Conservation (phyloP, 805 yeast genomes). For the Wickerhamiella hasegawae region DNA sequence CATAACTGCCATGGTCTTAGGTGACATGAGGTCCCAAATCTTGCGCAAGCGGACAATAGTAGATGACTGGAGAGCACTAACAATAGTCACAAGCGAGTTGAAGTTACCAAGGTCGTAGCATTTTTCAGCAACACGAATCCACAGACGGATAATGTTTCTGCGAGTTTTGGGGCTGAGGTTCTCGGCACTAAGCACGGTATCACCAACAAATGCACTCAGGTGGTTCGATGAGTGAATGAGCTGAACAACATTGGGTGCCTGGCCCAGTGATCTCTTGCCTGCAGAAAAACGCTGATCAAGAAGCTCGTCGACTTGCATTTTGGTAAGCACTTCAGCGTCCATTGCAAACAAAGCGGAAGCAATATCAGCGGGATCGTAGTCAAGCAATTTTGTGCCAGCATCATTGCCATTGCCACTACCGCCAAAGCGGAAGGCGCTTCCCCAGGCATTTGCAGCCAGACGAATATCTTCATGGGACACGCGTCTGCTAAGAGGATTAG, state of each 20-base stretch:
- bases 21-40: conserved; percentile 21
- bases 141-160: conserved; percentile 20
- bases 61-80: conserved; percentile 22
- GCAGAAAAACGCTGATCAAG: conserved; percentile 21
- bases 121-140: conserved; percentile 24
- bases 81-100: conserved; percentile 21
- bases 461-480: conserved; percentile 6
- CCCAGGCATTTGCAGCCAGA: conserved; percentile 4
- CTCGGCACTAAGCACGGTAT: conserved; percentile 19
- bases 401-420: conserved; percentile 2
- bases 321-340: conserved; percentile 18
- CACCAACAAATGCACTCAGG: conserved; percentile 23
- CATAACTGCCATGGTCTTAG: conserved; percentile 15
- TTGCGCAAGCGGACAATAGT: conserved; percentile 21
- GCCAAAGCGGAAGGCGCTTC: conserved; percentile 2
- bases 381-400: conserved; percentile 9
- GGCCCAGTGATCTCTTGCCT: conserved; percentile 17
- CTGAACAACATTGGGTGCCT: conserved; percentile 20
- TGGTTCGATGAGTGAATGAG: conserved; percentile 20
- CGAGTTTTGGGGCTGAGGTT: conserved; percentile 18
- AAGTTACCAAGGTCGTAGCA: conserved; percentile 19
- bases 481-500: conserved; percentile 3
- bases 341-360: conserved; percentile 23
- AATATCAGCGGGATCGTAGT: conserved; percentile 19
- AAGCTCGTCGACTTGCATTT: conserved; percentile 19